Evolutionary conservation across 495 filamentous ascomycete genomes (phyloP).

Genomic region (Parmelia sp.): DNA sequence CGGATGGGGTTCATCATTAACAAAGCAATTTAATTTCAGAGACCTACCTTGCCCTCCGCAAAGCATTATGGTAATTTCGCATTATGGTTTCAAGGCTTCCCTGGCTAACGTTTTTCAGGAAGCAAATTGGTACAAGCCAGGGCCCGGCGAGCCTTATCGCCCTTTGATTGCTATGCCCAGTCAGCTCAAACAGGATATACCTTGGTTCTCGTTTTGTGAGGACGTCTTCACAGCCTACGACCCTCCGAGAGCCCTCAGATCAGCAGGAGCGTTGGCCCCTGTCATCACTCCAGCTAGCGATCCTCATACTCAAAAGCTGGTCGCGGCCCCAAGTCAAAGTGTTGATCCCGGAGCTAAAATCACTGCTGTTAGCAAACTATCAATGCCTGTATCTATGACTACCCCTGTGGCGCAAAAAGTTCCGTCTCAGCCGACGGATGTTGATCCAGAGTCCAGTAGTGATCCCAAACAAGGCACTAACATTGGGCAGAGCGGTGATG

Average conservation of each 20-base stretch:
- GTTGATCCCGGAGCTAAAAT: too few relatives aligned
- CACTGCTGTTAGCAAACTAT: too few relatives aligned
- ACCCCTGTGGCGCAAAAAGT: too few relatives aligned
- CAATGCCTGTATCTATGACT: too few relatives aligned
- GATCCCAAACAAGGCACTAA: too few relatives aligned
- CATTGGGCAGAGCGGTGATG: too few relatives aligned
- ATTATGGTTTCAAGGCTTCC: too few relatives aligned
- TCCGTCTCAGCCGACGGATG: too few relatives aligned
- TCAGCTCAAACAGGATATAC: background rate
- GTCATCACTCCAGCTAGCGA: too few relatives aligned
- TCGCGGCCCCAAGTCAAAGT: too few relatives aligned
- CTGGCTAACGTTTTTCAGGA: background rate
- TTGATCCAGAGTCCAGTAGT: too few relatives aligned
- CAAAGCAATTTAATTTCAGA: conserved; percentile 3
- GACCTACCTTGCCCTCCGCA: conserved; percentile 10
- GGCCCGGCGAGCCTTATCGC: background rate
- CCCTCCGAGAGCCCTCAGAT: background rate
- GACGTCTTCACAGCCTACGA: background rate
- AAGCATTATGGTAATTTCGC: conserved; percentile 6
- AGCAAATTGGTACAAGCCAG: background rate
- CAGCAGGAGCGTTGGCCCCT: background rate
- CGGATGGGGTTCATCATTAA: background rate
- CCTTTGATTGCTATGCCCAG: background rate
- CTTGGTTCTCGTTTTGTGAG: background rate
- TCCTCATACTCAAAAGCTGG: too few relatives aligned